phyloP scores from a whole-genome alignment of 1,284 basidiomycete species.

The Neolentinus lepideus region DNA sequence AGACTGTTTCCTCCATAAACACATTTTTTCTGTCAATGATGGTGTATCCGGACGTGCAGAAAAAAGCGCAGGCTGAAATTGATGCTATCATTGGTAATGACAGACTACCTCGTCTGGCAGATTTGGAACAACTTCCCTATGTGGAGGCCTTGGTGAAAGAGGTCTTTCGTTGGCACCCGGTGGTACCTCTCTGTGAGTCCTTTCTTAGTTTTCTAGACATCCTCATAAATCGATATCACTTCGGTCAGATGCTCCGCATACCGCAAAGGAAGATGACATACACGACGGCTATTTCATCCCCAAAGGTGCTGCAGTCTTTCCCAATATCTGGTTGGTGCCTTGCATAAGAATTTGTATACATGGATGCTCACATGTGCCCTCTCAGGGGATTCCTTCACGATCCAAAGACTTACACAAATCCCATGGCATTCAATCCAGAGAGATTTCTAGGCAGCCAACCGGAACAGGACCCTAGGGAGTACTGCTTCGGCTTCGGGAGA shows the following conservation, averaged over 20 bases:
- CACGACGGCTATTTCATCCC: slow-evolving; percentile 15
- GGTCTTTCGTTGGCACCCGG: slow-evolving; percentile 13
- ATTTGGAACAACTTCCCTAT: slow-evolving; percentile 7
- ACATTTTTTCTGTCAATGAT: slow-evolving; percentile 19
- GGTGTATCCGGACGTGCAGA: slow-evolving; percentile 13
- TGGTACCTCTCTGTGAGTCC: slow-evolving; percentile 6
- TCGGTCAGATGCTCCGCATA: slow-evolving; percentile 9
- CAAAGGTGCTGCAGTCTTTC: slow-evolving; percentile 10
- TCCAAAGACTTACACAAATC: slow-evolving; percentile 9
- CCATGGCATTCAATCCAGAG: slow-evolving; percentile 13
- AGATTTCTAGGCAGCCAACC: slow-evolving; percentile 13
- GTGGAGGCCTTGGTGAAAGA: slow-evolving; percentile 16
- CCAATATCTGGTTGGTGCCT: slow-evolving; percentile 1
- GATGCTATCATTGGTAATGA: slow-evolving; percentile 13
- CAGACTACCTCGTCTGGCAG: slow-evolving; percentile 14
- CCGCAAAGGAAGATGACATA: slow-evolving; percentile 10
- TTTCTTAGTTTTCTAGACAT: no score
- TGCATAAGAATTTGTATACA: not conserved
- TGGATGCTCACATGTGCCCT: not conserved
- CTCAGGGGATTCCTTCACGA: slow-evolving; percentile 10
- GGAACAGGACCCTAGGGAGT: not conserved
- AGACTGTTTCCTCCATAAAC: not conserved
- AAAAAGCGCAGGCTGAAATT: slow-evolving; percentile 15
- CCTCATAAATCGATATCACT: no score
- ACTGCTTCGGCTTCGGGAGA: not conserved